Evolutionary conservation across 176 grass and related monocot species (phyloP).

Genomic region (Carex myosuroides): DNA sequence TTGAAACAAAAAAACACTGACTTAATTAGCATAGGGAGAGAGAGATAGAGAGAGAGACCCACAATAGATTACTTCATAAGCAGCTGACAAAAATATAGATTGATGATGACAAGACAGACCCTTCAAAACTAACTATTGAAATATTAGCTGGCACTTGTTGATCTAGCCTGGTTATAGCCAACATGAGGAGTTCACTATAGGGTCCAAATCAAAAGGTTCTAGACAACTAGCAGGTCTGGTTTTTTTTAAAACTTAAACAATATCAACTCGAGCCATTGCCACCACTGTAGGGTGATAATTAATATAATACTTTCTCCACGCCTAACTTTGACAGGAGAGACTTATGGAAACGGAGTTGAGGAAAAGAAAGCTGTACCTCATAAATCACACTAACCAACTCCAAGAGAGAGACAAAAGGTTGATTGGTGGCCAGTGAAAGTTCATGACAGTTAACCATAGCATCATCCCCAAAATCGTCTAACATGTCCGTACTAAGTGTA

Average conservation of each 20-base stretch:
- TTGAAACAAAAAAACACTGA: constrained; percentile 21
- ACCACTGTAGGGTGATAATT: background rate
- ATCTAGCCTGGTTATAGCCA: background rate
- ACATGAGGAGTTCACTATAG: background rate
- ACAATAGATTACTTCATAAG: background rate
- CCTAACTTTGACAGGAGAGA: background rate
- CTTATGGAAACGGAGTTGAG: background rate
- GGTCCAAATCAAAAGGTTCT: background rate
- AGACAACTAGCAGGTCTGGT: background rate
- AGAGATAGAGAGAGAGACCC: background rate
- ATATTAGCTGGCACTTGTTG: background rate
- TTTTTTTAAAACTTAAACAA: background rate
- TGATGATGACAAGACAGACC: background rate
- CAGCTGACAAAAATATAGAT: background rate
- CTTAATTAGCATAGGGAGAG: background rate
- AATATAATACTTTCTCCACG: background rate
- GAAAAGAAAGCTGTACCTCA: constrained; percentile 43
- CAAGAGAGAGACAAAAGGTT: constrained; percentile 81
- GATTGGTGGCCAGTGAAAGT: constrained; percentile 28
- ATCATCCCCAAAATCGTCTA: constrained; percentile 41
- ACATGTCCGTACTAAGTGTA: constrained; percentile 54
- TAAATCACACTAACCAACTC: constrained; percentile 88
- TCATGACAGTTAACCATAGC: constrained; percentile 36
- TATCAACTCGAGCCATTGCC: background rate
- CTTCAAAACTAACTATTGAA: background rate